These are phyloP conservation scores for Priceomyces medius DNA, from an alignment of 805 yeast genomes.

Conservation along the genomic window DNA sequence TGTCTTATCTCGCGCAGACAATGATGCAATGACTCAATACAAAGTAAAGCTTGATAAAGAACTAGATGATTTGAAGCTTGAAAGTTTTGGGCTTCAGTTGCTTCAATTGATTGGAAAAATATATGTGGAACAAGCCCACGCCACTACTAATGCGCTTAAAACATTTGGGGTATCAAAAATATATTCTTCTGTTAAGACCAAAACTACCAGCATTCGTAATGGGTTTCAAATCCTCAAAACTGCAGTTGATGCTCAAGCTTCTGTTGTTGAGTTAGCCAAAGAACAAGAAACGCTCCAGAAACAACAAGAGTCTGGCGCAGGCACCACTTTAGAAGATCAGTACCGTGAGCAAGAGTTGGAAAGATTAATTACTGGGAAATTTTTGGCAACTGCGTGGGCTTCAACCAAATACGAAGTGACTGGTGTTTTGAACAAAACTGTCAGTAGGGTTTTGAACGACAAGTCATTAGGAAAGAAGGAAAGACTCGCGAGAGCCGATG, in stretches of 20 bases:
- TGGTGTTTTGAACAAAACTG: slow-evolving; percentile 76
- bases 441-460: slow-evolving; percentile 53
- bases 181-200: slow-evolving; percentile 76
- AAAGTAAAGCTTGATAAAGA: slow-evolving; percentile 54
- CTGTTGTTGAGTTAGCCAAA: slow-evolving; percentile 65
- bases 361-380: slow-evolving; percentile 78
- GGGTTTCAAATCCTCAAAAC: slow-evolving; percentile 79
- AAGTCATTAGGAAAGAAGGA: slow-evolving; percentile 57
- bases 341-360: slow-evolving; percentile 66
- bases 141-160: slow-evolving; percentile 69
- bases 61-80: slow-evolving; percentile 82
- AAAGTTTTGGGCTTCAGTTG: slow-evolving; percentile 90
- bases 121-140: slow-evolving; percentile 72
- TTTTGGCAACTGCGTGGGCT: slow-evolving; percentile 93
- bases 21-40: slow-evolving; percentile 59
- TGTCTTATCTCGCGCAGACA: slow-evolving; percentile 59
- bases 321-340: slow-evolving; percentile 36
- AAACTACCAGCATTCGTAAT: slow-evolving; percentile 78
- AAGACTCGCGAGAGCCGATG: slow-evolving; percentile 76
- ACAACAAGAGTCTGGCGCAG: slow-evolving; percentile 27
- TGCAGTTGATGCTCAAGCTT: slow-evolving; percentile 83
- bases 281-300: slow-evolving; percentile 54
- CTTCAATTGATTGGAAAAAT: slow-evolving; percentile 79
- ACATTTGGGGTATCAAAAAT: slow-evolving; percentile 87
- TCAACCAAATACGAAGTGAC: slow-evolving; percentile 87